Conservation (phyloP, 2,329 filamentous ascomycete genomes). For the Alternaria tenuissima region DNA sequence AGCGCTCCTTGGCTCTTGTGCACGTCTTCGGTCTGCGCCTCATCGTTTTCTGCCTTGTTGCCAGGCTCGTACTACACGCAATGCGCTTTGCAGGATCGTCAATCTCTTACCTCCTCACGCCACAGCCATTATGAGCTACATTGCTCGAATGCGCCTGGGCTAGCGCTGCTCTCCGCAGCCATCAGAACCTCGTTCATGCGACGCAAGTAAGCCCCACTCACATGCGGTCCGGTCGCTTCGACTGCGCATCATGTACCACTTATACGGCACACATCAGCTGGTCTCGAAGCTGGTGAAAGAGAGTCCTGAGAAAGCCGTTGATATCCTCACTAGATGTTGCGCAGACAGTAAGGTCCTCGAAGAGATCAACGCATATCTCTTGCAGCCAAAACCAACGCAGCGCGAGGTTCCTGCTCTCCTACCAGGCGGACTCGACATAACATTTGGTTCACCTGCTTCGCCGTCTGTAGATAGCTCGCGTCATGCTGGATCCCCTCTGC, state of each 20-base stretch:
- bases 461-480: neutral
- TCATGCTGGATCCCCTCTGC: neutral
- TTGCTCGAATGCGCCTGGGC: neutral
- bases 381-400: neutral
- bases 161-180: neutral
- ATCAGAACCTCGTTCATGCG: neutral
- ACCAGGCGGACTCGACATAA: neutral
- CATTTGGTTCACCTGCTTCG: neutral
- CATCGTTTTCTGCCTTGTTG: neutral
- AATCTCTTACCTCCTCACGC: neutral
- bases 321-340: neutral
- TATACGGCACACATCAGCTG: neutral
- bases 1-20: neutral
- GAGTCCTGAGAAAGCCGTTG: neutral
- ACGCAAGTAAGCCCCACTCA: constrained; percentile 1
- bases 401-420: neutral
- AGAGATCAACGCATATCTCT: neutral
- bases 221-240: neutral
- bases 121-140: neutral
- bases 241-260: neutral
- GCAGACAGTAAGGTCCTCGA: neutral
- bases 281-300: neutral
- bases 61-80: neutral
- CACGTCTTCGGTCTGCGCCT: neutral
- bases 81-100: neutral